Evolutionary conservation across 164 flowering plant species (phyloP).

Genomic region (Macadamia integrifolia): DNA sequence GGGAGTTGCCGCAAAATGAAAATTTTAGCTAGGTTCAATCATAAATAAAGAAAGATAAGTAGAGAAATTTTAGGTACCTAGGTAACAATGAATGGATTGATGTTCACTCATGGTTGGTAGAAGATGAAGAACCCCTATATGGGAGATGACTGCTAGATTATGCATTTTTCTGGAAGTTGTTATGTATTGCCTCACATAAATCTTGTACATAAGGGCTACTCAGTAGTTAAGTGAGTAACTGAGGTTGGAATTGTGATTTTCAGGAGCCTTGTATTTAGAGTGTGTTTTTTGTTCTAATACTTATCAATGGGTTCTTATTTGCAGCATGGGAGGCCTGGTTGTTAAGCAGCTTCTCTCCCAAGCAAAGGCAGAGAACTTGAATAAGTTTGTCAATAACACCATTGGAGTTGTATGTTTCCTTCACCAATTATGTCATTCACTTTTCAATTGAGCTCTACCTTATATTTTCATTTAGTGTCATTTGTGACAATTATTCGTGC

Average conservation of each 20-base stretch:
- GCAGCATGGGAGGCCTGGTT: conserved; percentile 98
- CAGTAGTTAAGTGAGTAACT: background rate
- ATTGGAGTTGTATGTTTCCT: conserved; percentile 67
- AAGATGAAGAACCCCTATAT: too few species aligned
- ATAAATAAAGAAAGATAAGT: too few species aligned
- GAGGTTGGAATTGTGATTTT: background rate
- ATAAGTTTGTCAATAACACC: conserved; percentile 73
- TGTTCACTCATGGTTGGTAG: too few species aligned
- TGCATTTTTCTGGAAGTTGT: background rate
- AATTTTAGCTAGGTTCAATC: too few species aligned
- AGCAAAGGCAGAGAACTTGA: conserved; percentile 59
- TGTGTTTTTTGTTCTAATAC: too few species aligned
- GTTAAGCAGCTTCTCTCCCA: conserved; percentile 90
- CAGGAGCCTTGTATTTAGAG: background rate
- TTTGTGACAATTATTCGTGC: background rate
- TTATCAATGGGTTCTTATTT: conserved; percentile 13
- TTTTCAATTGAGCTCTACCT: background rate
- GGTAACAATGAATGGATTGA: too few species aligned
- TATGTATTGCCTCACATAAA: background rate
- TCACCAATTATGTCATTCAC: background rate
- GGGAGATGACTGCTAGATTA: too few species aligned
- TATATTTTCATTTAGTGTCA: conserved; percentile 1
- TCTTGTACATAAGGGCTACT: background rate
- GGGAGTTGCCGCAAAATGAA: too few species aligned
- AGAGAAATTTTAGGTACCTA: too few species aligned